Evolutionary conservation across 306 rosid species (phyloP).

Genomic region (Malus asiatica): DNA sequence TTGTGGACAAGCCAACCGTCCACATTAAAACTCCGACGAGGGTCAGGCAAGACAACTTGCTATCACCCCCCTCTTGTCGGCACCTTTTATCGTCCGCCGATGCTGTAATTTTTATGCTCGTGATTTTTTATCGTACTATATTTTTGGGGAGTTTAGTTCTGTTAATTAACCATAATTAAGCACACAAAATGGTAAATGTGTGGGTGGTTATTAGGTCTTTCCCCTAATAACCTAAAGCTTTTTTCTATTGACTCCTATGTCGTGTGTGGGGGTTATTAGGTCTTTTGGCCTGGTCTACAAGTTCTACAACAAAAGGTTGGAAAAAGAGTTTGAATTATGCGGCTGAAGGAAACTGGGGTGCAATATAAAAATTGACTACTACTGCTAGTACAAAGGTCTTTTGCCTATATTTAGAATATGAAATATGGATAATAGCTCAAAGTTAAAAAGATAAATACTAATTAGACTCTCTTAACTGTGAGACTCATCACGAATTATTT

Average conservation of each 20-base stretch:
- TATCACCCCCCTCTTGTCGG: not conserved
- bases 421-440: no score
- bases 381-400: not conserved
- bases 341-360: not conserved
- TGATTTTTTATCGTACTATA: no score
- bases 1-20: not conserved
- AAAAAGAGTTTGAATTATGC: slow-evolving; percentile 5
- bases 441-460: no score
- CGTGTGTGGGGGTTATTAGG: not conserved
- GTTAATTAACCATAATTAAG: no score
- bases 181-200: no score
- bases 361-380: no score
- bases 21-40: not conserved
- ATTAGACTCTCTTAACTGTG: no score
- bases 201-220: no score
- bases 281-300: slow-evolving; percentile 7
- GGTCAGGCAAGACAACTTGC: not conserved
- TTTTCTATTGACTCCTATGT: not conserved
- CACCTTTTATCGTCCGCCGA: not conserved
- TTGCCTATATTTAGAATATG: not conserved
- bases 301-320: not conserved
- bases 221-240: not conserved
- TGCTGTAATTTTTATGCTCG: no score
- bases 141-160: no score
- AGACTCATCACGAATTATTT: no score